phyloP scores from a whole-genome alignment of 169 alveolate species.

The Plasmodium vinckei region DNA sequence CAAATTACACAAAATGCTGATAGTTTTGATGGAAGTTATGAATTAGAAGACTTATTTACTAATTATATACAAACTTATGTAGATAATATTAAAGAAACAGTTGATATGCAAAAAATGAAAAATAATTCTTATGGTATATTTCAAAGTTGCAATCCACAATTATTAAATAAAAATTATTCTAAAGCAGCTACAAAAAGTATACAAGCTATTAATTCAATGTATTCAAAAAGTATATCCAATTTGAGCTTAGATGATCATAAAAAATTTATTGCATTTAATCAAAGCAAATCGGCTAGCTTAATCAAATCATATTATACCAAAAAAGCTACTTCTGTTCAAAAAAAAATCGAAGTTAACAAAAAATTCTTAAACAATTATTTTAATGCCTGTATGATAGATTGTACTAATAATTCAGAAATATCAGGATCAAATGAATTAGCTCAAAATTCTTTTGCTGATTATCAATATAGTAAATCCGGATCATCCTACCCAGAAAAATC shows the following conservation, averaged over 20 bases:
- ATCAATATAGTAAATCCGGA: slow-evolving; percentile 13
- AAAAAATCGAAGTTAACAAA: slow-evolving; percentile 39
- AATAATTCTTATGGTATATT: background rate
- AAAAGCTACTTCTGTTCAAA: slow-evolving; percentile 18
- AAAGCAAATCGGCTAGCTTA: slow-evolving; percentile 10
- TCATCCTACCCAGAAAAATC: slow-evolving; percentile 25
- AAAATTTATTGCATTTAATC: slow-evolving; percentile 32
- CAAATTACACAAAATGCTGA: slow-evolving; percentile 8
- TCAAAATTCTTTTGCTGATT: slow-evolving; percentile 15
- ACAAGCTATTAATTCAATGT: background rate
- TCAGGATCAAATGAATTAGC: slow-evolving; percentile 35
- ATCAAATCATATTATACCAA: slow-evolving; percentile 21
- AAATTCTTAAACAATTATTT: slow-evolving; percentile 29
- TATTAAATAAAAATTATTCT: background rate
- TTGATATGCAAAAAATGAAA: background rate
- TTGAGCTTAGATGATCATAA: background rate
- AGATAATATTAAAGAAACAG: slow-evolving; percentile 3
- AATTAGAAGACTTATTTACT: slow-evolving; percentile 31
- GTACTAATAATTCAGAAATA: background rate
- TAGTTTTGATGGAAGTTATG: slow-evolving; percentile 32
- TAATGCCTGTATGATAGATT: slow-evolving; percentile 48
- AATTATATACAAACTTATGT: slow-evolving; percentile 25
- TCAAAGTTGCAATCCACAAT: slow-evolving; percentile 16
- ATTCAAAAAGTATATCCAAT: slow-evolving; percentile 1
- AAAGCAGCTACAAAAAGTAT: slow-evolving; percentile 17